Conservation (phyloP, 176 grass and related monocot species). For the Phragmites australis region DNA sequence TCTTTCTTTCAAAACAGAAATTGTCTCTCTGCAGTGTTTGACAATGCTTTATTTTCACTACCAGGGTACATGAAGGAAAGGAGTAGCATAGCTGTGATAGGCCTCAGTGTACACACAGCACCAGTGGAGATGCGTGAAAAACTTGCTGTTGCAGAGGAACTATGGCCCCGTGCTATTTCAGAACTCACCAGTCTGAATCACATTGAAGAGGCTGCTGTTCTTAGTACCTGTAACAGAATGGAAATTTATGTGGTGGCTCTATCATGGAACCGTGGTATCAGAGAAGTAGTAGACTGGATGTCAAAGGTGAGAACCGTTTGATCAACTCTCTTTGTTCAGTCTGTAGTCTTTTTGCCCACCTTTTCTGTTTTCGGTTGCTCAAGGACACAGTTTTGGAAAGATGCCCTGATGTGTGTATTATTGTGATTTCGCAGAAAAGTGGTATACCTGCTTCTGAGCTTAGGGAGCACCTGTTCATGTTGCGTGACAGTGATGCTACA, state of each 20-base stretch:
- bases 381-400: constrained; percentile 2
- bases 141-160: constrained; percentile 84
- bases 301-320: constrained; percentile 65
- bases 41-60: constrained; percentile 31
- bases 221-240: constrained; percentile 98
- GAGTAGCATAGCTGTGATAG: constrained; percentile 92
- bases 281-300: constrained; percentile 98
- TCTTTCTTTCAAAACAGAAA: background rate
- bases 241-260: constrained; percentile 93
- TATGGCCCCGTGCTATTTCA: constrained; percentile 87
- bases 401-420: constrained; percentile 24
- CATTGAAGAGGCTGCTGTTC: constrained; percentile 97
- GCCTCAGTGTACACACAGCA: constrained; percentile 89
- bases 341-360: background rate
- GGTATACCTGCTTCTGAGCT: constrained; percentile 79
- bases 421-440: constrained; percentile 59
- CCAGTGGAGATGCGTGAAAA: constrained; percentile 98
- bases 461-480: constrained; percentile 81
- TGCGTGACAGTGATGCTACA: constrained; percentile 78
- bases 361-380: constrained; percentile 32
- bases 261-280: constrained; percentile 96
- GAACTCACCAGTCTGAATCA: constrained; percentile 85
- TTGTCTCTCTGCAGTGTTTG: constrained; percentile 19
- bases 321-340: constrained; percentile 20
- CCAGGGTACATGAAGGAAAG: constrained; percentile 97